A percentile compares a stretch with the other conserved stretches of the same genome.
These are phyloP conservation scores for Raphanus hybrid DNA, from an alignment of 441 rosid genomes.

Conservation along the genomic window DNA sequence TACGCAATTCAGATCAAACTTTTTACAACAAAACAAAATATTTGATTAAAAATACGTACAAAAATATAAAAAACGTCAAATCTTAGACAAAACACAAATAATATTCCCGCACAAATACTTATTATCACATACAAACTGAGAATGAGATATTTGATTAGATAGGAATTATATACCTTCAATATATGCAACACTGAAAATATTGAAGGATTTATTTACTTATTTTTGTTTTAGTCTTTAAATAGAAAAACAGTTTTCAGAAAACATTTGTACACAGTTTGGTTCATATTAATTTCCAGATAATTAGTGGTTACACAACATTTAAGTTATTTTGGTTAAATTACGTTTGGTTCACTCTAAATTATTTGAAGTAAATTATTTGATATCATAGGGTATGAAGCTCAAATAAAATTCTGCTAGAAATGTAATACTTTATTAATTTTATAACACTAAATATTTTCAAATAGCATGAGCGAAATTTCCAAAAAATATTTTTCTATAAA, in stretches of 20 bases:
- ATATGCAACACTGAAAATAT: neutral
- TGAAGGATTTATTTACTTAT: neutral
- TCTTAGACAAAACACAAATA: neutral
- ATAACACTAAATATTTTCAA: neutral
- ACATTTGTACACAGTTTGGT: neutral
- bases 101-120: too few species aligned
- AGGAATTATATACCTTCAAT: neutral
- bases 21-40: neutral
- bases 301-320: too few species aligned
- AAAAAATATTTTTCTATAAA: too few species aligned
- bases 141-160: neutral
- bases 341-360: neutral
- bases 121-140: neutral
- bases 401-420: neutral
- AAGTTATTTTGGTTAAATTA: too few species aligned
- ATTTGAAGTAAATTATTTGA: neutral
- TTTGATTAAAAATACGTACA: neutral
- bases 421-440: too few species aligned
- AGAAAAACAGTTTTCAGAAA: neutral
- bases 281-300: too few species aligned
- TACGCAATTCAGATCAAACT: neutral
- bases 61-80: neutral
- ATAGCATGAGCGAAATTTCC: neutral
- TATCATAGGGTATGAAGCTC: neutral
- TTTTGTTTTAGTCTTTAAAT: neutral